These are phyloP conservation scores for Phytopythium aichiense DNA, from an alignment of 352 stramenopile genomes.

Conservation along the genomic window DNA sequence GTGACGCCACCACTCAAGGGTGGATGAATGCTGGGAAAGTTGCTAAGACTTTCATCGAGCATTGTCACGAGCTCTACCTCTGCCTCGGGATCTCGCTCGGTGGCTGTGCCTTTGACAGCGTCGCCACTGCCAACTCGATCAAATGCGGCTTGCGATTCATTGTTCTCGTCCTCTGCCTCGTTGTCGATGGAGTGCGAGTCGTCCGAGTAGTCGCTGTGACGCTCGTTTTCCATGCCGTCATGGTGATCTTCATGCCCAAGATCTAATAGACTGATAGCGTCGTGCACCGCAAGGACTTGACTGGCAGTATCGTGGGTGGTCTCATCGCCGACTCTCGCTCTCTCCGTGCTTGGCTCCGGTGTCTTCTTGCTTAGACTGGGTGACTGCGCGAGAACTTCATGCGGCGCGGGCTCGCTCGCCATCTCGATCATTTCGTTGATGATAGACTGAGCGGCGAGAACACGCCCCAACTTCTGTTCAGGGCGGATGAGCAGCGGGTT, in stretches of 20 bases:
- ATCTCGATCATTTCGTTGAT: slow-evolving; percentile 68
- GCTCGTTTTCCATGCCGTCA: background rate
- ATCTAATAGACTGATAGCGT: background rate
- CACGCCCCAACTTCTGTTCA: slow-evolving; percentile 67
- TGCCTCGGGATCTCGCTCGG: slow-evolving; percentile 1
- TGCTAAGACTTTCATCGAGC: slow-evolving; percentile 51
- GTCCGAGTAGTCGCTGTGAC: background rate
- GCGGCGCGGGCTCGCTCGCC: slow-evolving; percentile 27
- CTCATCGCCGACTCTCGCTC: background rate
- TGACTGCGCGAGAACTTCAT: slow-evolving; percentile 17
- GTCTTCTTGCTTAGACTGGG: slow-evolving; percentile 3
- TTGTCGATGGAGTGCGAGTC: background rate
- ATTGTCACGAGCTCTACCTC: slow-evolving; percentile 47
- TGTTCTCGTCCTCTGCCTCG: background rate
- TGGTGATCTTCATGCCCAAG: background rate
- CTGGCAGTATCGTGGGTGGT: background rate
- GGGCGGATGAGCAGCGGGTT: slow-evolving; percentile 70
- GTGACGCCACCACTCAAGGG: background rate
- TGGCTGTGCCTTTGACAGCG: background rate
- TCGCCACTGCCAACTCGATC: background rate
- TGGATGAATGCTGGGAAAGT: slow-evolving; percentile 10
- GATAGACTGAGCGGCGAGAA: slow-evolving; percentile 66
- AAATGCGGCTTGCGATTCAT: background rate
- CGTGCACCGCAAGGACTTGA: background rate
- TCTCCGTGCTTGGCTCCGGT: background rate